Conservation (phyloP, 495 filamentous ascomycete genomes). For the Immersiella caudata region DNA sequence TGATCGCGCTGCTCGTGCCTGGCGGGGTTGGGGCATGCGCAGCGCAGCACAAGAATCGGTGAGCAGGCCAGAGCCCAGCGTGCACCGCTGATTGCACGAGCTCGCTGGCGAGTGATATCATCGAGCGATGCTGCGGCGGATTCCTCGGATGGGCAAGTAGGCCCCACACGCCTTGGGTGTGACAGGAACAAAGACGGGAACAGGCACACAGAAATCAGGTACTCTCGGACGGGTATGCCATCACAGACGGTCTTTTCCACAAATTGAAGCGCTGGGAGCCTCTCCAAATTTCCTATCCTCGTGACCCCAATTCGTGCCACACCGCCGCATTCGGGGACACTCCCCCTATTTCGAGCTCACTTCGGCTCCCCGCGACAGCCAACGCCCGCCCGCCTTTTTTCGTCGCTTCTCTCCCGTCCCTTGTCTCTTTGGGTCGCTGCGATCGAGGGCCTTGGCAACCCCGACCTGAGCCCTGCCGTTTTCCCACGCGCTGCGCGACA, state of each 20-base stretch:
- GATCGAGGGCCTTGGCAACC: conserved; percentile 22
- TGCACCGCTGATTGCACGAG: conserved; percentile 17
- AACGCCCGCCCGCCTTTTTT: neutral
- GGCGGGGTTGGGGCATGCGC: neutral
- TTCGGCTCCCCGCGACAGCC: neutral
- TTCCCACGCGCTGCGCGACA: conserved; percentile 21
- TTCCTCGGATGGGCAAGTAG: conserved; percentile 7
- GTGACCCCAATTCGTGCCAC: conserved; percentile 41
- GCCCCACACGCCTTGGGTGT: conserved; percentile 14
- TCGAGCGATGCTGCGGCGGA: conserved; percentile 21
- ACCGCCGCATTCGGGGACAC: conserved; percentile 30
- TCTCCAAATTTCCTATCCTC: conserved; percentile 29
- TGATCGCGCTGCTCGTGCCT: conserved; percentile 7
- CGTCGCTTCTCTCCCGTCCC: neutral
- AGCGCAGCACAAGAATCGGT: conserved; percentile 16
- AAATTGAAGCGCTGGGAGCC: conserved; percentile 26
- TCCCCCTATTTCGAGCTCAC: conserved; percentile 16
- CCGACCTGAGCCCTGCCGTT: conserved; percentile 15
- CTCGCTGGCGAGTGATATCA: conserved; percentile 20
- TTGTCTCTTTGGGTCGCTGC: conserved; percentile 1
- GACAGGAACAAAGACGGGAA: conserved; percentile 18
- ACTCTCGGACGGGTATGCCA: conserved; percentile 20
- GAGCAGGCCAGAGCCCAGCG: conserved; percentile 14
- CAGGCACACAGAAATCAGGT: conserved; percentile 6
- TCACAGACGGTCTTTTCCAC: conserved; percentile 12